Evolutionary conservation across 129 eudicot genomes (phyloP).

Genomic region (Centaurea solstitialis): DNA sequence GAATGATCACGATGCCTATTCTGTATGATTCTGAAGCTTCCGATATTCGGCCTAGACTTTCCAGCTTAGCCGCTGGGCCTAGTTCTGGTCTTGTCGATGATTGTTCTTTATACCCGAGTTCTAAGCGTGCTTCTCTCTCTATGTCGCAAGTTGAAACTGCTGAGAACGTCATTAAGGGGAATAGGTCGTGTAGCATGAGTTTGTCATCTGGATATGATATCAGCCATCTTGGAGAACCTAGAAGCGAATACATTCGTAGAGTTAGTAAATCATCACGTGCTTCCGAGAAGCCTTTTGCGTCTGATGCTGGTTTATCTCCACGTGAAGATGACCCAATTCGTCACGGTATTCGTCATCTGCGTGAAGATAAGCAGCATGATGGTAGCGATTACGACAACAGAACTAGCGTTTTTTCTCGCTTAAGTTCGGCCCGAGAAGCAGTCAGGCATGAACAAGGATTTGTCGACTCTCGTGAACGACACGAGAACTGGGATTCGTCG

Average conservation of each 20-base stretch:
- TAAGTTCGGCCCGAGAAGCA: conserved; percentile 24
- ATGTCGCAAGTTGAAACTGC: background rate
- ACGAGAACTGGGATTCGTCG: conserved; percentile 34
- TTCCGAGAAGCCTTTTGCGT: conserved; percentile 5
- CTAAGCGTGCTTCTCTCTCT: conserved; percentile 18
- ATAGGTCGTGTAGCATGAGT: background rate
- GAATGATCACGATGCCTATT: conserved; percentile 23
- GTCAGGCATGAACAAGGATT: conserved; percentile 16
- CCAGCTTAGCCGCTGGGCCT: conserved; percentile 14
- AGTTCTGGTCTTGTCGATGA: conserved; percentile 25
- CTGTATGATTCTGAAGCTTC: conserved; percentile 42
- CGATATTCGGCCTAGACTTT: conserved; percentile 12
- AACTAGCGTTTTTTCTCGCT: conserved; percentile 60
- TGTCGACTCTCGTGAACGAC: conserved; percentile 9
- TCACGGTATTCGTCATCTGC: background rate
- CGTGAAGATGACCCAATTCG: conserved; percentile 15
- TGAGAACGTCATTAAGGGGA: conserved; percentile 11
- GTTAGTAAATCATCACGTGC: background rate
- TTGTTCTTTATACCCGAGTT: conserved; percentile 20
- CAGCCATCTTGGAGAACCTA: background rate
- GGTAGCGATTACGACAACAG: conserved; percentile 26
- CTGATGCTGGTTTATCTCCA: conserved; percentile 14
- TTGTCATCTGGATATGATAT: conserved; percentile 10
- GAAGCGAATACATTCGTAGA: background rate
- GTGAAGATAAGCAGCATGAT: conserved; percentile 12